Base-by-base conservation (phyloP, 495 filamentous ascomycete genomes). In the Penicillium riverlandense region DNA sequence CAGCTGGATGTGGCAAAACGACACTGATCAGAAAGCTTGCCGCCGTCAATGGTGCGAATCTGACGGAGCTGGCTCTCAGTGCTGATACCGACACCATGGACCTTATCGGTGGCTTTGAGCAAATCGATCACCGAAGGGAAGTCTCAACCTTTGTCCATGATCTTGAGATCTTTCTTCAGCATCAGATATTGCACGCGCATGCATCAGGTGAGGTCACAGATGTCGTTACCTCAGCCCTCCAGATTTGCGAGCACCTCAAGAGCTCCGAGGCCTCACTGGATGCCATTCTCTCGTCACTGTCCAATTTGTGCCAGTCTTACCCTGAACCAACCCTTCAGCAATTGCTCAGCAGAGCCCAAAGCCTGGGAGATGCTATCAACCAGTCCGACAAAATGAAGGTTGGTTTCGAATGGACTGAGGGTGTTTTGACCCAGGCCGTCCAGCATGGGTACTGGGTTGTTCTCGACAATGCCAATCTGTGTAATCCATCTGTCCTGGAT, bases 71-170 rank as follows among this genome's bases (percentile, higher is more conserved):
- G 42, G 78, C 90, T 9, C 71, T 97, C 53, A 96, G 94, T 61
- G 79, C 87, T 4, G 94, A 97, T 49, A 86, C 91, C 38, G 94
- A 99, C 62, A 87, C 91, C 11, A 96, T 91, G 80, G 94, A 99
- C 57, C 75, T 99, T 15, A 85, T 99, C 41, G 94, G 94, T 50
- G 90, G 92, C 0, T 99, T 94, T 57, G 94, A 97, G 56, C 94
- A 99, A 64, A 82, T 88, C 30, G 90, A 97, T 59, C 76, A 87
- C 39, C 67, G 80, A 29, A 77, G 91, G 37, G 78, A 82, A 37
- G 61, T 81, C 12, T 79, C 78, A 6, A 55, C 66, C 50, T 42
- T 78, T 72, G 47, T 67, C 76, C 46, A 60, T 29, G 73, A 79
- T 43, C 57, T 95, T 6, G 62, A 70, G 12, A 53, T 66, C 0